Conservation (phyloP, 2,329 filamentous ascomycete genomes). For the Fusarium sp. region DNA sequence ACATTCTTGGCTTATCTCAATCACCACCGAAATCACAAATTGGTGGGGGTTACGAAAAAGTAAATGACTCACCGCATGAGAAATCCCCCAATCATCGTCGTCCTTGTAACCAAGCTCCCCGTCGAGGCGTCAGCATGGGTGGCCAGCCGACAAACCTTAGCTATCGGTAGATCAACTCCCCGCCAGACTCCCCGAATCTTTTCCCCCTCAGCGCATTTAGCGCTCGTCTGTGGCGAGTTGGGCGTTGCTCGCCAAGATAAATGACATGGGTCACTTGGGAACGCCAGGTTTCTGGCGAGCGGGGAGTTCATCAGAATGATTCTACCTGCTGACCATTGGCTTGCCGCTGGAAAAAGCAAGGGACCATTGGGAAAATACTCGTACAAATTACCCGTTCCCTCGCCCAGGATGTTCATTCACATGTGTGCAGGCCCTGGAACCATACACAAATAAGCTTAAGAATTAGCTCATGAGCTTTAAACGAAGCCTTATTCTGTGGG, state of each 20-base stretch:
- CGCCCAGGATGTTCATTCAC: background rate
- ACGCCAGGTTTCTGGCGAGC: background rate
- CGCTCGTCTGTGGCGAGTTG: conserved; percentile 5
- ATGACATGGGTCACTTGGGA: conserved; percentile 1
- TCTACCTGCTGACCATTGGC: background rate
- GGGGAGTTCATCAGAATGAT: conserved; percentile 3
- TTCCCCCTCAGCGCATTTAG: conserved; percentile 5
- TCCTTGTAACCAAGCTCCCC: conserved; percentile 24
- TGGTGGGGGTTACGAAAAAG: conserved; percentile 32
- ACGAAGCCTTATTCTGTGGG: conserved; percentile 35
- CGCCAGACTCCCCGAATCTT: conserved; percentile 20
- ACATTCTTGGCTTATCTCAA: conserved; percentile 35
- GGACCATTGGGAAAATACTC: background rate
- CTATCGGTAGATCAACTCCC: conserved; percentile 38
- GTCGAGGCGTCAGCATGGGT: conserved; percentile 25
- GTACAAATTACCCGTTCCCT: background rate
- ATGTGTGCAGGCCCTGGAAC: background rate
- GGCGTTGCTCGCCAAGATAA: conserved; percentile 21
- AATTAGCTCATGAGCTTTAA: conserved; percentile 25
- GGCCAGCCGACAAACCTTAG: background rate
- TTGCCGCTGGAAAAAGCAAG: background rate
- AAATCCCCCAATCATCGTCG: conserved; percentile 27
- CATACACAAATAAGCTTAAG: conserved; percentile 38
- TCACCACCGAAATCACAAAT: conserved; percentile 29
- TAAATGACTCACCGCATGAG: conserved; percentile 44